phyloP scores from a whole-genome alignment of 2,329 filamentous ascomycete genomes.

The Cephalotrichum gorgonifer region DNA sequence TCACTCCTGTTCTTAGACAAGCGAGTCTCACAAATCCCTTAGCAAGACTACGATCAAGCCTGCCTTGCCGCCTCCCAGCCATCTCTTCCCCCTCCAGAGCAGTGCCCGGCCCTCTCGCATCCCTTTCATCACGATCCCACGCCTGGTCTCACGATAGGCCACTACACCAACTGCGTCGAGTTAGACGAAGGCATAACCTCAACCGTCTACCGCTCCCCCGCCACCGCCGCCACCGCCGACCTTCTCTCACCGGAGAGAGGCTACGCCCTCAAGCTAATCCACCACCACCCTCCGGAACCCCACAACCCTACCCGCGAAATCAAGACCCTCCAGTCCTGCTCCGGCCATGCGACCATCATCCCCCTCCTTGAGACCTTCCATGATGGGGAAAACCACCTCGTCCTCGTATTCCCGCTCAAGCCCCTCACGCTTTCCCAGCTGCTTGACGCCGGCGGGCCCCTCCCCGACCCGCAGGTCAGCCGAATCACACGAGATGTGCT shows the following conservation, averaged over 20 bases:
- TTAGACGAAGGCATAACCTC: slow-evolving; percentile 67
- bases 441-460: slow-evolving; percentile 34
- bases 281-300: slow-evolving; percentile 61
- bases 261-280: slow-evolving; percentile 76
- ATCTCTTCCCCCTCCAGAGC: slow-evolving; percentile 5
- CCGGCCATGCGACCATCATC: slow-evolving; percentile 47
- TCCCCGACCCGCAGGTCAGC: slow-evolving; percentile 21
- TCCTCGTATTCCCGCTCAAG: slow-evolving; percentile 80
- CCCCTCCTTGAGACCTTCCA: slow-evolving; percentile 64
- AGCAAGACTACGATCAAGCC: slow-evolving; percentile 50
- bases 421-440: slow-evolving; percentile 61
- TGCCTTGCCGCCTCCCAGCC: slow-evolving; percentile 18
- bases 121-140: neutral
- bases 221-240: slow-evolving; percentile 7
- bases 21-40: slow-evolving; percentile 7
- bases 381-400: slow-evolving; percentile 58
- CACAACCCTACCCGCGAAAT: slow-evolving; percentile 77
- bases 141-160: slow-evolving; percentile 37
- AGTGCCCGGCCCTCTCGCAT: slow-evolving; percentile 1
- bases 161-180: slow-evolving; percentile 41
- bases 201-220: slow-evolving; percentile 61
- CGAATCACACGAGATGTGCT: slow-evolving; percentile 58
- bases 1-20: slow-evolving; percentile 6
- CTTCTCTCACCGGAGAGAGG: neutral
- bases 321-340: slow-evolving; percentile 54